phyloP scores from a whole-genome alignment of 2,329 filamentous ascomycete genomes.

The Ceratocystis lukuohia region DNA sequence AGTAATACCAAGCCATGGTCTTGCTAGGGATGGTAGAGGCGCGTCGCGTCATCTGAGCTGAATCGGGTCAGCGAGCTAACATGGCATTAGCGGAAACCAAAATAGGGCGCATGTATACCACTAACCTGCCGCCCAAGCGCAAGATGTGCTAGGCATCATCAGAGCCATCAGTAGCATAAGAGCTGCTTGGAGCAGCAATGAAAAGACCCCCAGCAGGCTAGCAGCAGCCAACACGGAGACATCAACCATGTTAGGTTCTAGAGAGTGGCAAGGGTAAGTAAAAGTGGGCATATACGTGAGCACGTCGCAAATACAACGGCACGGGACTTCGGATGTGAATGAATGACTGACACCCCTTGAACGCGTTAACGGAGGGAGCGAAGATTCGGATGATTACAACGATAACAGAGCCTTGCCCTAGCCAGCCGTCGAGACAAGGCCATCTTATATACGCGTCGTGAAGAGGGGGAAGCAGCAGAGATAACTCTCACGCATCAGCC shows the following conservation, averaged over 20 bases:
- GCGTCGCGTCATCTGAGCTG: not conserved
- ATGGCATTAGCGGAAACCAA: not conserved
- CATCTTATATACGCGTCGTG: not conserved
- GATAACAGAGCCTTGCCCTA: not conserved
- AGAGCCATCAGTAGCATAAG: not conserved
- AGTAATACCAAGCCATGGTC: slow-evolving; percentile 29
- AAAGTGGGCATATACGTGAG: not conserved
- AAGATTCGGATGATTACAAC: not conserved
- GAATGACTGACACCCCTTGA: not conserved
- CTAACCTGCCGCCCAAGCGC: not conserved
- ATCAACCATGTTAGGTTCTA: not conserved
- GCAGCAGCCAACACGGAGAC: not conserved
- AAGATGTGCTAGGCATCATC: not conserved
- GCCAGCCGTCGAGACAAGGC: not conserved
- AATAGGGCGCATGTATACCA: not conserved
- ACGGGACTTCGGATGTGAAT: not conserved
- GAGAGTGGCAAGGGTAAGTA: not conserved
- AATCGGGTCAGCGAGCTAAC: no score
- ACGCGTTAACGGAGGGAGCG: not conserved
- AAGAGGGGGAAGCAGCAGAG: no score
- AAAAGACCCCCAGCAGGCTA: no score
- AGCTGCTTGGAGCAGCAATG: not conserved
- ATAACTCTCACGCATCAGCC: no score
- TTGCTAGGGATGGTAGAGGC: not conserved
- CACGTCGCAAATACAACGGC: not conserved